Evolutionary conservation across 805 yeast species (phyloP).

Genomic region (Barnettozyma californica): DNA sequence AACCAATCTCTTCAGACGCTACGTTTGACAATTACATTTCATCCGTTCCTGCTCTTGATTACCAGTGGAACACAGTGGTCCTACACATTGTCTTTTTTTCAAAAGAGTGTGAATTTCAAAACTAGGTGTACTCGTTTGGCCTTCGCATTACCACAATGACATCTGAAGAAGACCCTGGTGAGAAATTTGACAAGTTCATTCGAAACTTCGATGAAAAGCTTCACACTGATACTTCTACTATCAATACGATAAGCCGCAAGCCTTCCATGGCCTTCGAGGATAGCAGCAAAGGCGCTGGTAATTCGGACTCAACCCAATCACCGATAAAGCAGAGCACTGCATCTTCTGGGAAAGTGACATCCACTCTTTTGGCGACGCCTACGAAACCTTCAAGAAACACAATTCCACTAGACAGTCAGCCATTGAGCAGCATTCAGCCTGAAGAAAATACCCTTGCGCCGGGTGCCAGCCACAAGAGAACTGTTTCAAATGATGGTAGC

Average conservation of each 20-base stretch:
- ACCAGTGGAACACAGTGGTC: not conserved
- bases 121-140: too few relatives aligned
- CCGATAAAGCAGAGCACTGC: slow-evolving; percentile 1
- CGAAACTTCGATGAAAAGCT: slow-evolving; percentile 29
- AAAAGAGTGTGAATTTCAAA: too few relatives aligned
- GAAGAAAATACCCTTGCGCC: not conserved
- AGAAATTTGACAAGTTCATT: slow-evolving; percentile 33
- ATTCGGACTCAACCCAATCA: slow-evolving; percentile 2
- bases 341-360: slow-evolving; percentile 4
- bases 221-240: slow-evolving; percentile 32
- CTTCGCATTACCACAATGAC: slow-evolving; percentile 2
- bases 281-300: not conserved
- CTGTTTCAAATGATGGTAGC: slow-evolving; percentile 2
- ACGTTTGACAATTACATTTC: not conserved
- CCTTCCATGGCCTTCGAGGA: not conserved
- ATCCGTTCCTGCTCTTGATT: not conserved
- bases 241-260: slow-evolving; percentile 18
- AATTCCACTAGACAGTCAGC: slow-evolving; percentile 21
- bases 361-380: slow-evolving; percentile 23
- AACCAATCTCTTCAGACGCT: not conserved
- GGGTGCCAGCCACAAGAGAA: not conserved
- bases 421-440: slow-evolving; percentile 7
- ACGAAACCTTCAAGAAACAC: slow-evolving; percentile 23
- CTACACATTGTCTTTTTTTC: too few relatives aligned
- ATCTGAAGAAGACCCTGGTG: slow-evolving; percentile 5